phyloP scores from a whole-genome alignment of 371 early-diverging fungal genomes.

The Lichtheimia hyalospora region DNA sequence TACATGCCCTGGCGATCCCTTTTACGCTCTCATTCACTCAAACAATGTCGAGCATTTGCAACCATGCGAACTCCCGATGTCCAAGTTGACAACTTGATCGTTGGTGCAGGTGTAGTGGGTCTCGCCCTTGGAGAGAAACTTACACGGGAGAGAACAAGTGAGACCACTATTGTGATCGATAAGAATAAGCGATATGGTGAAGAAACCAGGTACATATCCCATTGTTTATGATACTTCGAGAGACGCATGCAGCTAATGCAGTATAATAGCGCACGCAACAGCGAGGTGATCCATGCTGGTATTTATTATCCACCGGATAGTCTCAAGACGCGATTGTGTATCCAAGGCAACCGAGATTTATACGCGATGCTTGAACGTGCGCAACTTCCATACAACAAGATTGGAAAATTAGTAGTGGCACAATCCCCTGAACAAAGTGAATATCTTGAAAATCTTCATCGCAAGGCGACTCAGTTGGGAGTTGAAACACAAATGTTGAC shows the following conservation, averaged over 20 bases:
- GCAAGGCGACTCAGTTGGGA: constrained; percentile 58
- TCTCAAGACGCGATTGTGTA: constrained; percentile 79
- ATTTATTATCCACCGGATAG: constrained; percentile 82
- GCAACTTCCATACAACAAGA: constrained; percentile 47
- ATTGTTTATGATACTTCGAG: background rate
- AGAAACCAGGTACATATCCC: constrained; percentile 62
- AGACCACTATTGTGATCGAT: constrained; percentile 64
- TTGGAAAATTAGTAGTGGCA: constrained; percentile 87
- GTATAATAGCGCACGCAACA: constrained; percentile 76
- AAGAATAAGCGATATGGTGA: constrained; percentile 63
- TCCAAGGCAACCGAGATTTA: constrained; percentile 71
- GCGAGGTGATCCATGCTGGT: constrained; percentile 92
- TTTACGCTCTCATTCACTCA: too few relatives aligned
- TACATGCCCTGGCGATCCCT: too few relatives aligned
- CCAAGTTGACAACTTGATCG: constrained; percentile 69
- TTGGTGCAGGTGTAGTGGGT: constrained; percentile 85
- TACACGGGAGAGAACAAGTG: constrained; percentile 37
- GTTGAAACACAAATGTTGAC: constrained; percentile 63
- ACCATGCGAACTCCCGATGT: constrained; percentile 31
- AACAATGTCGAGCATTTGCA: background rate
- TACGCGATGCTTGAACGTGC: constrained; percentile 61
- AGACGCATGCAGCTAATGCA: background rate
- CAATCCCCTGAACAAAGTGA: constrained; percentile 48
- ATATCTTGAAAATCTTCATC: constrained; percentile 62
- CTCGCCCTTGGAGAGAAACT: constrained; percentile 71